A percentile compares a stretch with the other conserved stretches of the same genome.
These are phyloP conservation scores for Diaporthe sp. DNA, from an alignment of 2,329 filamentous ascomycete genomes.

Conservation along the genomic window DNA sequence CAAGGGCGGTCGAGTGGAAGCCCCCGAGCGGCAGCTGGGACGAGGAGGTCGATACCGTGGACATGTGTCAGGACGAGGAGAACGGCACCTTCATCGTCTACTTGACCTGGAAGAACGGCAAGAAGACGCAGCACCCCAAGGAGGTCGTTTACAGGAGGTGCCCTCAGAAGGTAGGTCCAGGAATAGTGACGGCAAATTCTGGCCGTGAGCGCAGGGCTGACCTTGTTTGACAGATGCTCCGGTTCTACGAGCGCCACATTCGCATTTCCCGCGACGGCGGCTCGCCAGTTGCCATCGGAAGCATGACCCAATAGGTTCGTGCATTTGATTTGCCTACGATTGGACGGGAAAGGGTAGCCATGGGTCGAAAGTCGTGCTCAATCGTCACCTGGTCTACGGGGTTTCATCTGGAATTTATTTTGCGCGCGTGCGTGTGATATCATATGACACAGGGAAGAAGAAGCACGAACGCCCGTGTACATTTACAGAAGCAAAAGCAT, in stretches of 20 bases:
- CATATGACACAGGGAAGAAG: neutral
- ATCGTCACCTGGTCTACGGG: neutral
- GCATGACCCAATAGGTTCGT: conserved; percentile 27
- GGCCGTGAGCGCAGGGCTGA: neutral
- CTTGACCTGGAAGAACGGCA: conserved; percentile 79
- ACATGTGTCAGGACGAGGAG: conserved; percentile 77
- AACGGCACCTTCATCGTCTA: conserved; percentile 74
- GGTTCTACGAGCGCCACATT: conserved; percentile 71
- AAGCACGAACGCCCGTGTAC: neutral
- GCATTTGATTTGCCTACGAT: neutral
- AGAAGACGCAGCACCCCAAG: conserved; percentile 81
- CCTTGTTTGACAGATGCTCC: conserved; percentile 62
- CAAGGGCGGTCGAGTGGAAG: conserved; percentile 64
- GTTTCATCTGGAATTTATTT: neutral
- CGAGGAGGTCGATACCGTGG: conserved; percentile 76
- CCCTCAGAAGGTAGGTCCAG: conserved; percentile 76
- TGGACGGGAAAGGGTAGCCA: neutral
- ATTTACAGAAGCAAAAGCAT: conserved; percentile 1
- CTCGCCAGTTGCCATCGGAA: conserved; percentile 31
- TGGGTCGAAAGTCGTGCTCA: neutral
- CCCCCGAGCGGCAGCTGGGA: conserved; percentile 84
- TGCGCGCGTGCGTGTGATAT: neutral
- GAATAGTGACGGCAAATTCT: neutral
- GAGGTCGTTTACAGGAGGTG: conserved; percentile 79
- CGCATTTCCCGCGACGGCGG: conserved; percentile 48